Evolutionary conservation across 257 asterid genomes (phyloP).

Genomic region (Thymus mandschuricus): DNA sequence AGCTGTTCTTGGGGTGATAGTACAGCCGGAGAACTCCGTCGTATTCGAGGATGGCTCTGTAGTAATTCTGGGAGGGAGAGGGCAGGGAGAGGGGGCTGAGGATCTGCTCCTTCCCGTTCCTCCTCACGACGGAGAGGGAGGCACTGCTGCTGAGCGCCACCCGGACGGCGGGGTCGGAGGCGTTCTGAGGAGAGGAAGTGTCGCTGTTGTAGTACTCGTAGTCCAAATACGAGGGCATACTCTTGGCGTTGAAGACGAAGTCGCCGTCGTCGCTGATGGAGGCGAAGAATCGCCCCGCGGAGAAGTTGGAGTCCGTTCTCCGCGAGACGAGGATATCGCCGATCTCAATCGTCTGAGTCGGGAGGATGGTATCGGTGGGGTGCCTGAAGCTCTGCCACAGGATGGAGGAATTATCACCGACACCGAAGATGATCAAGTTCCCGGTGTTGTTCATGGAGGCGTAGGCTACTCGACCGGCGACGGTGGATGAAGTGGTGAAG

Average conservation of each 20-base stretch:
- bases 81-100: constrained; percentile 24
- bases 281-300: no score
- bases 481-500: constrained; percentile 23
- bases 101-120: constrained; percentile 18
- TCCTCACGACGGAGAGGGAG: constrained; percentile 29
- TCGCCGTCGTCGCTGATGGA: no score
- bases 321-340: no score
- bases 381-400: constrained; percentile 60
- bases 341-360: no score
- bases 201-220: no score
- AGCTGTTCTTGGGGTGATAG: constrained; percentile 42
- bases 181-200: constrained; percentile 26
- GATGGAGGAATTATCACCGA: constrained; percentile 14
- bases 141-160: constrained; percentile 43
- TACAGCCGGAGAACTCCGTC: constrained; percentile 56
- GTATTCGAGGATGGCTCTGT: constrained; percentile 46
- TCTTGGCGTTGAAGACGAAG: no score
- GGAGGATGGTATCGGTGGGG: constrained; percentile 15
- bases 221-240: no score
- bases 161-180: constrained; percentile 39
- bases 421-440: constrained; percentile 42
- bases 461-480: constrained; percentile 26
- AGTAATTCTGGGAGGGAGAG: constrained; percentile 35
- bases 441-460: constrained; percentile 58
- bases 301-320: no score